Conservation (phyloP, 2,329 filamentous ascomycete species). For the Myriosclerotinia duriaeana region DNA sequence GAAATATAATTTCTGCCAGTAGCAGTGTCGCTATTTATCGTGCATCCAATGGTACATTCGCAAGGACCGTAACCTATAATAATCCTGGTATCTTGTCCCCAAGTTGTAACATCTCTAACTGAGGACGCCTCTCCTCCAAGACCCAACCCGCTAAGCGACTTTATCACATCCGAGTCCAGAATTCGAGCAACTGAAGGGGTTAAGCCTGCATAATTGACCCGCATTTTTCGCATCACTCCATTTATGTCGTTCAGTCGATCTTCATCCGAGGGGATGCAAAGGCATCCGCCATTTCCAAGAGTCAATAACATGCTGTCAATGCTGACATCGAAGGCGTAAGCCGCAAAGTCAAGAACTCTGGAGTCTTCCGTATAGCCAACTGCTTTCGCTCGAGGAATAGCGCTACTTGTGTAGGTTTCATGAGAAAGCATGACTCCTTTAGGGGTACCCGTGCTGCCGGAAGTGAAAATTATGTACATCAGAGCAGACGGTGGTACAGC, state of each 20-base stretch:
- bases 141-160: conserved; percentile 32
- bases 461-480: conserved; percentile 36
- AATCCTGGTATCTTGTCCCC: conserved; percentile 43
- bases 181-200: conserved; percentile 39
- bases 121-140: conserved; percentile 42
- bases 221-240: conserved; percentile 35
- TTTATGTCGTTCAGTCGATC: conserved; percentile 43
- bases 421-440: conserved; percentile 37
- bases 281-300: conserved; percentile 44
- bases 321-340: conserved; percentile 46
- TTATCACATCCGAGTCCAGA: conserved; percentile 32
- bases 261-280: conserved; percentile 45
- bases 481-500: conserved; percentile 20
- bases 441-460: conserved; percentile 39
- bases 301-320: conserved; percentile 36
- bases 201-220: conserved; percentile 34
- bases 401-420: conserved; percentile 22
- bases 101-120: conserved; percentile 42
- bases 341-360: conserved; percentile 35
- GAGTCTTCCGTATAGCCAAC: conserved; percentile 22
- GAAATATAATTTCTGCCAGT: conserved; percentile 26
- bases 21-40: conserved; percentile 20
- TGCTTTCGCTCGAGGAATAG: conserved; percentile 24
- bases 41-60: conserved; percentile 29
- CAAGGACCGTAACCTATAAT: conserved; percentile 47